Evolutionary conservation across 148 eudicot genomes (phyloP).

Genomic region (Rheum nobile): DNA sequence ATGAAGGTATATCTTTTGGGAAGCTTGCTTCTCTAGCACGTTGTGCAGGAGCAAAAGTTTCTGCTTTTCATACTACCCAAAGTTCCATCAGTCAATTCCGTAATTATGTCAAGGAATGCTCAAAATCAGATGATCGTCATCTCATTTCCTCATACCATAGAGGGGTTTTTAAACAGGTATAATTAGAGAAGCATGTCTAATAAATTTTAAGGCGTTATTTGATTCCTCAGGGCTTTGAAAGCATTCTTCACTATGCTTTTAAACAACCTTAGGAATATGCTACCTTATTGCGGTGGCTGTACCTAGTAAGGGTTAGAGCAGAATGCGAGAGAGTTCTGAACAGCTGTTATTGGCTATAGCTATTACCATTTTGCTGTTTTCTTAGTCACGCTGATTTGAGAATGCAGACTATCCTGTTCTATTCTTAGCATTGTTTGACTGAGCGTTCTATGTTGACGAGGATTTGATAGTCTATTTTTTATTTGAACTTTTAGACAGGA

Average conservation of each 20-base stretch:
- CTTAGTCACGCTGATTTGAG: not conserved
- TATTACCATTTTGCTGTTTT: not conserved
- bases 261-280: not conserved
- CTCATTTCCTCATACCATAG: conserved; percentile 38
- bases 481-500: conserved; percentile 26
- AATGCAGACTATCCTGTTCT: not conserved
- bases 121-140: conserved; percentile 32
- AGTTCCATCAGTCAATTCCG: conserved; percentile 25
- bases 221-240: not conserved
- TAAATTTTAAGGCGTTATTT: not conserved
- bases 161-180: conserved; percentile 31
- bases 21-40: conserved; percentile 41
- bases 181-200: not conserved
- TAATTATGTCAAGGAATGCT: conserved; percentile 22
- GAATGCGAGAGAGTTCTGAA: not conserved
- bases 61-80: conserved; percentile 31
- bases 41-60: conserved; percentile 42
- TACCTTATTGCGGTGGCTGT: not conserved
- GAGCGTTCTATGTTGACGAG: not conserved
- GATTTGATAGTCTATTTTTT: not conserved
- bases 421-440: not conserved
- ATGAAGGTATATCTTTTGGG: conserved; percentile 32
- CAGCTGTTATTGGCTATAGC: not conserved
- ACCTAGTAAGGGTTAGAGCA: not conserved
- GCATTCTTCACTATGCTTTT: not conserved